Conservation (phyloP, 1,284 basidiomycete genomes). For the Somion occarium region DNA sequence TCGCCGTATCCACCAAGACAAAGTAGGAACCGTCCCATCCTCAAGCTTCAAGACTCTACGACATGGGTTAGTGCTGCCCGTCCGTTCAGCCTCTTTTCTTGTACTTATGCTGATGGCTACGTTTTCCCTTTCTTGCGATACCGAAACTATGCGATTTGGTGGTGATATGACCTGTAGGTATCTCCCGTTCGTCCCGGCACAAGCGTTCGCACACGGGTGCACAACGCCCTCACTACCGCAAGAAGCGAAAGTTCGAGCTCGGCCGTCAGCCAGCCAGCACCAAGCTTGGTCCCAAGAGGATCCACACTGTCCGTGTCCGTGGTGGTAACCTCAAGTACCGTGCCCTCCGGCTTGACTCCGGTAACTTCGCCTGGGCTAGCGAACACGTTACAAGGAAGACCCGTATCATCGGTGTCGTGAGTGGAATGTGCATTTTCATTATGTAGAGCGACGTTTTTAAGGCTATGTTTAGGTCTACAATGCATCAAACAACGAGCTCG, state of each 20-base stretch:
- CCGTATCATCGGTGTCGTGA: slow-evolving; percentile 88
- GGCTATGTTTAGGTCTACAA: slow-evolving; percentile 76
- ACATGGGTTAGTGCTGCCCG: slow-evolving; percentile 32
- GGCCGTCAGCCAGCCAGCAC: slow-evolving; percentile 95
- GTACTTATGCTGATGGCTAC: slow-evolving; percentile 7
- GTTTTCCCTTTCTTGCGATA: slow-evolving; percentile 5
- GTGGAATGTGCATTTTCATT: slow-evolving; percentile 32
- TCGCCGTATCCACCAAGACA: slow-evolving; percentile 24
- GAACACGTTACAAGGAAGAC: slow-evolving; percentile 92
- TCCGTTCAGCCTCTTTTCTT: slow-evolving; percentile 4
- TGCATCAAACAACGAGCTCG: slow-evolving; percentile 97
- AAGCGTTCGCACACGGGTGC: slow-evolving; percentile 92
- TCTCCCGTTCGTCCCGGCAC: slow-evolving; percentile 91
- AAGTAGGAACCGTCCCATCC: slow-evolving; percentile 20
- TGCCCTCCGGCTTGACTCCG: slow-evolving; percentile 89
- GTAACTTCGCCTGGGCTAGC: slow-evolving; percentile 97
- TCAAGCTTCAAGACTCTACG: slow-evolving; percentile 33
- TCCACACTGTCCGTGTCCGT: slow-evolving; percentile 90
- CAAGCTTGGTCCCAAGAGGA: slow-evolving; percentile 89
- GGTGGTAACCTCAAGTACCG: slow-evolving; percentile 93
- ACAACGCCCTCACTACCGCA: slow-evolving; percentile 93
- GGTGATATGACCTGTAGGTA: slow-evolving; percentile 51
- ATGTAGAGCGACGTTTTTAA: slow-evolving; percentile 2
- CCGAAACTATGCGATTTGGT: slow-evolving; percentile 6
- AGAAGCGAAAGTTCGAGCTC: slow-evolving; percentile 99